Base-by-base conservation (phyloP, 2,329 filamentous ascomycete species). In the Aspergillus aculeatinus region DNA sequence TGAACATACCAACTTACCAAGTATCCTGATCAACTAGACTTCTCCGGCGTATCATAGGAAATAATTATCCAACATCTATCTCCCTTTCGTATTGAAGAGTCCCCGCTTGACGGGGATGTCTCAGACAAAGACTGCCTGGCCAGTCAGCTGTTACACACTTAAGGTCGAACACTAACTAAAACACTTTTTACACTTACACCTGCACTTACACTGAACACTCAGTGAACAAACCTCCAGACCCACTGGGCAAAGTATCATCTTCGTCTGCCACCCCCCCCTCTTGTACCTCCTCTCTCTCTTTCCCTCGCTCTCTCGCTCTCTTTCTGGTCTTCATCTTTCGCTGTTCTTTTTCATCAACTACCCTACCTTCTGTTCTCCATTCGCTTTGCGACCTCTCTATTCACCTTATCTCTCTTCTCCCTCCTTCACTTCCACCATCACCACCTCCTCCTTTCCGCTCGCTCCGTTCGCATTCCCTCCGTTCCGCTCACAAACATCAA, bases 241-340 rank as follows among this genome's bases (percentile, higher is more conserved):
- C 59, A 60, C 55, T 33, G 52, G 31, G 29, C 21, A 12, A 49
- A 57, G 35, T 51, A 57, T 55, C 50, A 51, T 12, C 6, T 35
- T 23, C 23, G 23, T 23, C 29, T 39, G 11, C 50, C 23, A 42
- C 50, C 47, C 42, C 47, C 44, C 51, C 51, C 23, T 25, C 47
- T 14, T 55, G 27, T 29, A 39, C 48, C 39, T 44, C 60, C 65
- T 56, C 54, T 60, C 61, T 58, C 57, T 60, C 55, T 61, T 49
- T 42, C 50, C 48, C 60, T 60, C 65, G 63, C 11, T 60, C 60
- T 68, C 64, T 58, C 33, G 57, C 25, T 50, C 60, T 62, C 54
- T 57, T 60, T 59, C 60, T 55, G 63, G 60, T 57, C 61, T 53
- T 60, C 51, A 39, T 60, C 52, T 61, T 55, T 48, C 55, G 49